A percentile compares a stretch with the other conserved stretches of the same genome.
Evolutionary conservation across 2,329 filamentous ascomycete species (phyloP).

Genomic region (Microsporum ferrugineum): DNA sequence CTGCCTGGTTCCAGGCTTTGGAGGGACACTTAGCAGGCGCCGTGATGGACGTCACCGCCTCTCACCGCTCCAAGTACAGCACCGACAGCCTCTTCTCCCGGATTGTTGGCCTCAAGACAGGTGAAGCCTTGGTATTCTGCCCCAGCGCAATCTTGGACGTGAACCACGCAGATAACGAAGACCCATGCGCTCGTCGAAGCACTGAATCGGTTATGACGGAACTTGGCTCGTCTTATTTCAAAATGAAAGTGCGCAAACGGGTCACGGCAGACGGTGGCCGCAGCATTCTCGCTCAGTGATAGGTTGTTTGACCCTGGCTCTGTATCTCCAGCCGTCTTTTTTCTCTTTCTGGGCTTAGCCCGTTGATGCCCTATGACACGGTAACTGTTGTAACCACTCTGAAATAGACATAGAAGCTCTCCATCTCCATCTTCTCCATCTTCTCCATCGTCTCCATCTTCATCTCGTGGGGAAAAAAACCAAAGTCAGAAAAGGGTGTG

Average conservation of each 20-base stretch:
- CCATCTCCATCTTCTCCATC: not conserved
- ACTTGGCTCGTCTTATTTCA: constrained; percentile 25
- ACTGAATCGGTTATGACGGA: constrained; percentile 6
- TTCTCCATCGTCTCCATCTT: not conserved
- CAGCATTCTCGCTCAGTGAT: constrained; percentile 25
- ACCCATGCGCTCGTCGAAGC: not conserved
- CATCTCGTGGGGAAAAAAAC: not conserved
- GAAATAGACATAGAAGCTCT: not conserved
- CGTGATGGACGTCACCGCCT: constrained; percentile 15
- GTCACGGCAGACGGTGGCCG: constrained; percentile 37
- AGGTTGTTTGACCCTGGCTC: not conserved
- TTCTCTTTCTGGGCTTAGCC: not conserved
- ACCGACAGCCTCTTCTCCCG: constrained; percentile 29
- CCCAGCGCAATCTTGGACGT: constrained; percentile 35
- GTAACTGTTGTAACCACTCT: not conserved
- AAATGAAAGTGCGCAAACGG: constrained; percentile 30
- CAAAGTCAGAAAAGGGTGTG: not conserved
- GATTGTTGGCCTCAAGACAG: constrained; percentile 40
- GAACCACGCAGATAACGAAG: not conserved
- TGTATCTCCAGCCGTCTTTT: not conserved
- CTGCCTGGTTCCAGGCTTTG: constrained; percentile 48
- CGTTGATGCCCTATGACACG: not conserved
- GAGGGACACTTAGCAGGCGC: constrained; percentile 39
- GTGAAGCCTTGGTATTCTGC: constrained; percentile 41
- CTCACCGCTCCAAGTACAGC: constrained; percentile 14